These are phyloP conservation scores for Fomes fomentarius DNA, from an alignment of 1,284 basidiomycete genomes.

Conservation along the genomic window DNA sequence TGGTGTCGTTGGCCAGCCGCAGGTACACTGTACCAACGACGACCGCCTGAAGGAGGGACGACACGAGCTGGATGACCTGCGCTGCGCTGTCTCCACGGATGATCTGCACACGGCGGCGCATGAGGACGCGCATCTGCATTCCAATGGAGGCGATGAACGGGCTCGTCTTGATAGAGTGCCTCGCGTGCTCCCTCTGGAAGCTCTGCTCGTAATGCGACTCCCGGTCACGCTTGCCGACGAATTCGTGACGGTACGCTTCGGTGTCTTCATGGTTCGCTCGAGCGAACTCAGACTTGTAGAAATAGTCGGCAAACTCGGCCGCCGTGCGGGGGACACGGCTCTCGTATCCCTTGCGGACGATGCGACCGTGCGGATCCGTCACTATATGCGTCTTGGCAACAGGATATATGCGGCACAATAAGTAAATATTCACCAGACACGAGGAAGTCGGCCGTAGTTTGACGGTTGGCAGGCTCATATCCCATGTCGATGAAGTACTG, in stretches of 20 bases:
- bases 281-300: conserved; percentile 44
- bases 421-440: no score
- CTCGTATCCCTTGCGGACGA: conserved; percentile 45
- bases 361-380: conserved; percentile 53
- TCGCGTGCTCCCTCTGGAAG: conserved; percentile 53
- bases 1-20: conserved; percentile 61
- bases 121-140: conserved; percentile 71
- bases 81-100: conserved; percentile 56
- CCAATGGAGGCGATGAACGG: conserved; percentile 34
- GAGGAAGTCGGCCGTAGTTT: conserved; percentile 79
- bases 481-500: conserved; percentile 81
- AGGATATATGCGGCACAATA: neutral
- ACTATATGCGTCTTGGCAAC: conserved; percentile 34
- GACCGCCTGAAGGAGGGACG: conserved; percentile 66
- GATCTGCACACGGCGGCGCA: conserved; percentile 70
- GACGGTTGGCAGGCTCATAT: conserved; percentile 72
- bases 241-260: conserved; percentile 42
- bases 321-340: conserved; percentile 50
- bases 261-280: conserved; percentile 49
- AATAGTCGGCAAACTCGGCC: conserved; percentile 52
- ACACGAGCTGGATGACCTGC: conserved; percentile 37
- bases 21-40: conserved; percentile 83
- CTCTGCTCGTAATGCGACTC: conserved; percentile 48
- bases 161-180: conserved; percentile 31
- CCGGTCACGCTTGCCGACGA: conserved; percentile 35